Conservation (phyloP, 2,329 filamentous ascomycete species). For the Dactylellina parvicollis region DNA sequence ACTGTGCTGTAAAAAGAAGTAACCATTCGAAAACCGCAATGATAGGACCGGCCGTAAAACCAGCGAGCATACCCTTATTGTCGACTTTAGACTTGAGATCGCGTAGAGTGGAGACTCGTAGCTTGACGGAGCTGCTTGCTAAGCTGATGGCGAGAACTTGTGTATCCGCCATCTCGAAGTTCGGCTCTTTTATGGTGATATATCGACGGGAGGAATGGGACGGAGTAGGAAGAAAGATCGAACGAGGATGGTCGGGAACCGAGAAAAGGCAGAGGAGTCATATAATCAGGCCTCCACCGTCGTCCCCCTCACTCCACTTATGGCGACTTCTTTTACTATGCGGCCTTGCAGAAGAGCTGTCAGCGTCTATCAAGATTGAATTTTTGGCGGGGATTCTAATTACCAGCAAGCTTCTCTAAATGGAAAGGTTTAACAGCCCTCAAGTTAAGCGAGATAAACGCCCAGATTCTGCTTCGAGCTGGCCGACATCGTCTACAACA, state of each 20-base stretch:
- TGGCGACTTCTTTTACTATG: constrained; percentile 17
- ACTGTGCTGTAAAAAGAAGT: constrained; percentile 60
- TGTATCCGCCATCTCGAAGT: constrained; percentile 33
- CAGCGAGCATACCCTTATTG: constrained; percentile 31
- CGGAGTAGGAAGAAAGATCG: neutral
- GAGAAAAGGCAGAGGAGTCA: constrained; percentile 38
- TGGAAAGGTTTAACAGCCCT: too few relatives aligned
- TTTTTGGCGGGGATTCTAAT: constrained; percentile 50
- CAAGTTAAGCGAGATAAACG: too few relatives aligned
- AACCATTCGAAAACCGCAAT: neutral
- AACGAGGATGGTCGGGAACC: neutral
- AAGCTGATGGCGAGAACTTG: constrained; percentile 16
- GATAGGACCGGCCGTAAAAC: neutral
- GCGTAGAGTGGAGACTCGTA: constrained; percentile 56
- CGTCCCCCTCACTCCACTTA: constrained; percentile 34
- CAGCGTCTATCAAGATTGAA: constrained; percentile 6
- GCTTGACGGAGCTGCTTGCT: constrained; percentile 43
- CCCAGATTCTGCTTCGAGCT: too few relatives aligned
- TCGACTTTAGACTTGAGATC: constrained; percentile 53
- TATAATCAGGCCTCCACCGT: constrained; percentile 17
- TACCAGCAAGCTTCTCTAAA: too few relatives aligned
- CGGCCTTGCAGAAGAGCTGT: constrained; percentile 11
- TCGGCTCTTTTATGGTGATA: neutral
- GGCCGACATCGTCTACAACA: too few relatives aligned
- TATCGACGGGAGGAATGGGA: constrained; percentile 2